Evolutionary conservation across 2,329 filamentous ascomycete species (phyloP), one percentile per base, ranked within the genome.

Genomic region (Niveomyces coronatus): DNA sequence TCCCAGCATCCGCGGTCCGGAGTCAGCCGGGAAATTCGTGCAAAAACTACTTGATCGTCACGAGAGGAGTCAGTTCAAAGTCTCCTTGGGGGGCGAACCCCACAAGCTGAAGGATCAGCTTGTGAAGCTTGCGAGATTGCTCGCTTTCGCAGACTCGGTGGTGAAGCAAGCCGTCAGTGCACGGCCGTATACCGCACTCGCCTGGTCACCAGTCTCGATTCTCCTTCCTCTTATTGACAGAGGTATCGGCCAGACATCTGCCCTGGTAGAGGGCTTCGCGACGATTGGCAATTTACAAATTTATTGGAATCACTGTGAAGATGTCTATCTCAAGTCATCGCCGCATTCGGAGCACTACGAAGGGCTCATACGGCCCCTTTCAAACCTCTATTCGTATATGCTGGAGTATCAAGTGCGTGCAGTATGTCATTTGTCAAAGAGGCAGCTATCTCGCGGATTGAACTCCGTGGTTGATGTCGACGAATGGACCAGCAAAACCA

Each of bases 231-330:
- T 36, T 9, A 2, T 36, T 10, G 20, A 11, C 11, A 8, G 6
- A 18, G 23, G 7, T 20, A 18, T 8, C 9, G 6, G 11, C 5
- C 19, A 39, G 15, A n/a, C 32, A 4, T 11, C 13, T 4, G 29
- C 17, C 13, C 32, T 39, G 36, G 16, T 39, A 3, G 14, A 31
- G 7, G 36, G 36, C 4, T 39, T 39, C n/a, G 22, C 19, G 3
- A 5, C 15, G 3, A 32, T 39, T 9, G 30, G 17, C 14, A 20
- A 24, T 7, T 4, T 32, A 5, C 36, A 39, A 15, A 9, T 33
- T 5, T 39, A 39, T 22, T 39, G 36, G 36, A 39, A 27, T 5
- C 7, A 13, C 20, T 39, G 36, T 14, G 29, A 32, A 19, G 29
- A 39, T 9, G 14, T 16, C 11, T 32, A 24, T 22, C 28, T 39